phyloP scores from a whole-genome alignment of 2,329 filamentous ascomycete genomes.

The Penicillium fuscoglaucum region DNA sequence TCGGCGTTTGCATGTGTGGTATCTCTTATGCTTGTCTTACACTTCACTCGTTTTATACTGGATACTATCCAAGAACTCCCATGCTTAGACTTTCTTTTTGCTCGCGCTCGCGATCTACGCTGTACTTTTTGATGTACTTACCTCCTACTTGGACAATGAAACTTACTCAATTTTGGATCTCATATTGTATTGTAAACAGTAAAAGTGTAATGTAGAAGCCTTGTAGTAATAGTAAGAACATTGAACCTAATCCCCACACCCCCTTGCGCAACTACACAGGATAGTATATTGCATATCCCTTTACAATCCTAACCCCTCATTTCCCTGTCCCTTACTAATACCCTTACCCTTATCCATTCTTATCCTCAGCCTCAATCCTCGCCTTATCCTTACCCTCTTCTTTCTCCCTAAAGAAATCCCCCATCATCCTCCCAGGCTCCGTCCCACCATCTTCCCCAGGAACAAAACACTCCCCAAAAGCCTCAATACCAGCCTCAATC shows the following conservation, averaged over 20 bases:
- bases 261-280: background rate
- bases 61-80: background rate
- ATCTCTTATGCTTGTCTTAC: background rate
- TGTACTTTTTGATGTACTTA: constrained; percentile 1
- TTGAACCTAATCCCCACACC: background rate
- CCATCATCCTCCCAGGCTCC: no score
- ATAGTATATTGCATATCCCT: background rate
- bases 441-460: no score
- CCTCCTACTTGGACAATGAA: constrained; percentile 1
- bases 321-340: background rate
- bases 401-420: background rate
- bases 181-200: background rate
- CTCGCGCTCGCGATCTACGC: background rate
- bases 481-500: no score
- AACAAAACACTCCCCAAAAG: no score
- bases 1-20: background rate
- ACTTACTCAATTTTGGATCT: background rate
- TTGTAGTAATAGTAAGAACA: background rate
- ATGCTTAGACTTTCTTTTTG: background rate
- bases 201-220: background rate
- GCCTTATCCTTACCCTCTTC: background rate
- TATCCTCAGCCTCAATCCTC: background rate
- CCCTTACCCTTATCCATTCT: background rate
- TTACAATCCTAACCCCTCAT: background rate
- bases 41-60: background rate